Evolutionary conservation across 768 basidiomycete species (phyloP), one percentile per base, ranked within the genome.

Genomic region (Rhodotorula taiwanensis): DNA sequence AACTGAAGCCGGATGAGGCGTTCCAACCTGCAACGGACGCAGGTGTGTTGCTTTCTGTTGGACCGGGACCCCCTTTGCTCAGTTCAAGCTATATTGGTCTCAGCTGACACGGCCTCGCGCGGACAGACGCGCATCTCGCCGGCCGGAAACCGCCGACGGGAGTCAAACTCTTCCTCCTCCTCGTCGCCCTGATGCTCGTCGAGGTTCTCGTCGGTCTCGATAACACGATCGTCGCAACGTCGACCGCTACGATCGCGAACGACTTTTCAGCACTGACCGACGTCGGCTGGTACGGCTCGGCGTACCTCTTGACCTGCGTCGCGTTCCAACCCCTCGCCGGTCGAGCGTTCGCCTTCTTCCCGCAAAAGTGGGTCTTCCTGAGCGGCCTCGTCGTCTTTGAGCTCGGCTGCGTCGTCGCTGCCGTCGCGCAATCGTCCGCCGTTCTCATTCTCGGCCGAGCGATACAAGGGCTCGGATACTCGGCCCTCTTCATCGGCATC

Each of bases 181-280:
- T 65, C 53, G 7, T 41, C 3, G 58, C 58, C 0, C 28, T 65
- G 48, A 25, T 66, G 1, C 55, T 66, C 47, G 52, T 60, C 41
- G 65, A 66, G 52, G 53, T 66, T 27, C 30, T 62, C n/a, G 65
- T 62, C 20, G 65, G 65, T 1, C 34, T 66, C 6, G 65, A 66
- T 33, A 60, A 66, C 36, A 66, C 65, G 10, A 62, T 66, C 56
- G 60, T 66, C 18, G 65, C 60, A 3, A 52, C 60, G 5, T 45
- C 52, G 6, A 62, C 59, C 0, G 55, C 56, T 1, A 44, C 44
- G 3, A 66, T 66, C 28, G 53, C 60, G 18, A 66, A 62, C 47
- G 41, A 66, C 20, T 66, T 66, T n/a, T 1, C 13, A 1, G 56
- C 60, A 0, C 16, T 66, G 8, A 53, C 52, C n/a, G 56, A 61